phyloP scores from a whole-genome alignment of 805 yeast genomes.

The Saturnispora quitensis region DNA sequence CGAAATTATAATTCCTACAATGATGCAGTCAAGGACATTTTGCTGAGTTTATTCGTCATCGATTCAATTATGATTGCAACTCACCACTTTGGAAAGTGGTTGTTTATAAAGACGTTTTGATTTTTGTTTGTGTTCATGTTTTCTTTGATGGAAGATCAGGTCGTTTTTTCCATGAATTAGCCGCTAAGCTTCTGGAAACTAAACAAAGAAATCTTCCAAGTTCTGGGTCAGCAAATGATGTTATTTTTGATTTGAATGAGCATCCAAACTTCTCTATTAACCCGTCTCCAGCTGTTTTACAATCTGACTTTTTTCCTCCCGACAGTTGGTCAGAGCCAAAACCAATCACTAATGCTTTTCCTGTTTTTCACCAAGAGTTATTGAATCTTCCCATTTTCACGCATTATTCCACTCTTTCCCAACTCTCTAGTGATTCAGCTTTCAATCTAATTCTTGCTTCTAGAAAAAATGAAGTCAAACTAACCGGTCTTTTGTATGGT shows the following conservation, averaged over 20 bases:
- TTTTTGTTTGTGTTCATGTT: constrained; percentile 9
- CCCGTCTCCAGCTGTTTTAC: constrained; percentile 2
- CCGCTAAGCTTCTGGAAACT: background rate
- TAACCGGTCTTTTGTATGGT: constrained; percentile 8
- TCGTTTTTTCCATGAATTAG: constrained; percentile 6
- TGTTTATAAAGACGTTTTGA: background rate
- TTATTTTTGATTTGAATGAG: constrained; percentile 1
- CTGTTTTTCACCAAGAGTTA: background rate
- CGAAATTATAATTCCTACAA: background rate
- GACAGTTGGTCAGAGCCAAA: background rate
- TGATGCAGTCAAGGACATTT: background rate
- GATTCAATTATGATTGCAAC: background rate
- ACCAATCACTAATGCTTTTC: background rate
- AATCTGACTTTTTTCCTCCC: background rate
- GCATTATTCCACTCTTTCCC: constrained; percentile 3
- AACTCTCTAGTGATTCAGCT: background rate
- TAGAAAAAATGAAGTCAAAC: constrained; percentile 1
- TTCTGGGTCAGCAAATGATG: background rate
- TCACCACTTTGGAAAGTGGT: constrained; percentile 10
- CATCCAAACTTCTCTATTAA: background rate
- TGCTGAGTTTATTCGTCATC: background rate
- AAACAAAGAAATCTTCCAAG: background rate
- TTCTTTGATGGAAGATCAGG: constrained; percentile 13
- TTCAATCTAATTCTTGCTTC: background rate
- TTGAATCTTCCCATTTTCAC: background rate